Evolutionary conservation across 768 basidiomycete species (phyloP).

Genomic region (Auriscalpium orientale): DNA sequence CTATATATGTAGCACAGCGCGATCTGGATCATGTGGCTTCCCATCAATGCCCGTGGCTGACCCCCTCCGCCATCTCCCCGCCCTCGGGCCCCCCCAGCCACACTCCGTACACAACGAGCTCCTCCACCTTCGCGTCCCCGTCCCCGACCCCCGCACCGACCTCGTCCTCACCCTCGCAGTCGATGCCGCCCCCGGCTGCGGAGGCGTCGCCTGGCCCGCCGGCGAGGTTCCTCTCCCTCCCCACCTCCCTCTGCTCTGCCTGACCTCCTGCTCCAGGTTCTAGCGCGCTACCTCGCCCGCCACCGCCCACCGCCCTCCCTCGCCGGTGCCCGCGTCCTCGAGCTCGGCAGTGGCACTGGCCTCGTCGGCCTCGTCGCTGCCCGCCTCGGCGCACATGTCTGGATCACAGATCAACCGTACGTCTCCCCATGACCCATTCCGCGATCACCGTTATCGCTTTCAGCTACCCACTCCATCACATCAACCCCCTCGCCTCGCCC

Average conservation of each 20-base stretch:
- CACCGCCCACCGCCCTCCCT: constrained; percentile 40
- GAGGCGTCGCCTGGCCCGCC: constrained; percentile 89
- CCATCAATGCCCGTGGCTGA: constrained; percentile 25
- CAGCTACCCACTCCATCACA: constrained; percentile 1
- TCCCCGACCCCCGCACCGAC: constrained; percentile 11
- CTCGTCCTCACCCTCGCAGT: constrained; percentile 49
- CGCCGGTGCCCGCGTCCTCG: constrained; percentile 52
- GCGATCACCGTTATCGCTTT: not conserved
- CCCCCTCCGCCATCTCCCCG: constrained; percentile 55
- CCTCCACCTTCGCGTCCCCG: constrained; percentile 35
- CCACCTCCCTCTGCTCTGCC: not conserved
- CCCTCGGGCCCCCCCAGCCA: constrained; percentile 46
- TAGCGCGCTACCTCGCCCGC: constrained; percentile 66
- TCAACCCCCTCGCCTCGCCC: not conserved
- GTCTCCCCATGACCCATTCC: constrained; percentile 24
- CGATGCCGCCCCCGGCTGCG: constrained; percentile 83
- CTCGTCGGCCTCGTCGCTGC: constrained; percentile 84
- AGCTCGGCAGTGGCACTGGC: constrained; percentile 89
- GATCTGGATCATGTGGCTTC: not conserved
- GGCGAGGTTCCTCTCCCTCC: constrained; percentile 55
- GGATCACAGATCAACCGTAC: constrained; percentile 88
- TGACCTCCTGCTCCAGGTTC: constrained; percentile 44
- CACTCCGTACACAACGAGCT: constrained; percentile 42
- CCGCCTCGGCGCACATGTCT: constrained; percentile 54
- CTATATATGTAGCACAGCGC: not conserved